Conservation (phyloP, 176 grass and related monocot genomes). For the Chrysopogon serrulatus region DNA sequence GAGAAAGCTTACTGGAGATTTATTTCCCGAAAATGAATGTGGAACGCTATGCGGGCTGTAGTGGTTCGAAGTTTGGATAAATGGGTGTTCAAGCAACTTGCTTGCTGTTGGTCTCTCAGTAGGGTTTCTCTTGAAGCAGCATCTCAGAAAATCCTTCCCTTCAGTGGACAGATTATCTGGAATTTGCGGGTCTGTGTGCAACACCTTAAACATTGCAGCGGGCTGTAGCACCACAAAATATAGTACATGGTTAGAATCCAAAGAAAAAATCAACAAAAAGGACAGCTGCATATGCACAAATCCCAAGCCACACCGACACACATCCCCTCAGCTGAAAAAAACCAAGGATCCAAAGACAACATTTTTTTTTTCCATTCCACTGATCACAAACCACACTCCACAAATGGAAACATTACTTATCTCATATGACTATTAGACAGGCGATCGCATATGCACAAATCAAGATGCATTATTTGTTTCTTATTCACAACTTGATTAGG, state of each 20-base stretch:
- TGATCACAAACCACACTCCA: not conserved
- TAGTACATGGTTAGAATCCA: constrained; percentile 25
- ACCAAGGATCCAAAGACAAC: not conserved
- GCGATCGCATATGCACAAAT: not conserved
- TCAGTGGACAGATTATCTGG: constrained; percentile 59
- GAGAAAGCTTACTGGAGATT: constrained; percentile 50
- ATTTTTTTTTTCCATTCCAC: not conserved
- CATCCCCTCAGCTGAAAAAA: not conserved
- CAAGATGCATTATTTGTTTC: constrained; percentile 8
- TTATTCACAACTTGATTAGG: constrained; percentile 1
- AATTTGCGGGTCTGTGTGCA: constrained; percentile 63
- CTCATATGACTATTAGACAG: not conserved
- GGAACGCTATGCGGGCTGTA: constrained; percentile 43
- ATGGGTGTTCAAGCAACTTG: constrained; percentile 62
- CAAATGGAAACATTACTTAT: not conserved
- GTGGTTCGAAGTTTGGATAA: constrained; percentile 47
- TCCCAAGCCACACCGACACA: not conserved
- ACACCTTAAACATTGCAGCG: constrained; percentile 89
- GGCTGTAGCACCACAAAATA: constrained; percentile 43
- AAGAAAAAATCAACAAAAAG: not conserved
- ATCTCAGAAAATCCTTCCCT: constrained; percentile 79
- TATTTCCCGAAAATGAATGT: constrained; percentile 46
- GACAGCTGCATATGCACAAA: not conserved
- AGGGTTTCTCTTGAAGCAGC: constrained; percentile 85
- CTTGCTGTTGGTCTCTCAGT: constrained; percentile 61